These are phyloP conservation scores for Eucalyptus fibrosa DNA, from an alignment of 345 rosid species.

Conservation along the genomic window DNA sequence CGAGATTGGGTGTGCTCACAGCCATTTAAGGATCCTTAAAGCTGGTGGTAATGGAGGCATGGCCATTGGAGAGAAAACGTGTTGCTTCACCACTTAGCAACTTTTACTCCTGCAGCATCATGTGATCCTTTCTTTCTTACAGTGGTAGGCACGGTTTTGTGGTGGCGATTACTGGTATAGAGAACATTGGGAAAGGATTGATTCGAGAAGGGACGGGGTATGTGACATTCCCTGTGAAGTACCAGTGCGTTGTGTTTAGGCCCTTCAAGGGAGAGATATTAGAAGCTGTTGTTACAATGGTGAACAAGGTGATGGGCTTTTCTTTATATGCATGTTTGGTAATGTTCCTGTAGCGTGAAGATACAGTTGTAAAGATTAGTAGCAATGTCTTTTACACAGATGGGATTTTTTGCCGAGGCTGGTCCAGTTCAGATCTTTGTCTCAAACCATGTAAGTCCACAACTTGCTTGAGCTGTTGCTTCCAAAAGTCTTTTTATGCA, in stretches of 20 bases:
- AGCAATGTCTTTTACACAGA: constrained; percentile 17
- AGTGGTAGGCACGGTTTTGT: constrained; percentile 93
- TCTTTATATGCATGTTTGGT: neutral
- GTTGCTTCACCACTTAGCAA: neutral
- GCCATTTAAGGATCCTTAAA: neutral
- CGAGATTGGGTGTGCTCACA: neutral
- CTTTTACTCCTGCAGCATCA: neutral
- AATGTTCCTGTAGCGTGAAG: neutral
- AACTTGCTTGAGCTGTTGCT: neutral
- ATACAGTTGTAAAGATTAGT: neutral
- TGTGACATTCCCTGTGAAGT: constrained; percentile 78
- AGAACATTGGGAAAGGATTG: constrained; percentile 76
- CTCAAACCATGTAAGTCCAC: constrained; percentile 72
- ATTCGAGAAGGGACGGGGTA: constrained; percentile 87
- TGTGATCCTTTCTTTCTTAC: neutral
- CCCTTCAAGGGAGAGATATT: constrained; percentile 89
- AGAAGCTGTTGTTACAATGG: constrained; percentile 91
- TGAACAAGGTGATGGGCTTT: constrained; percentile 43
- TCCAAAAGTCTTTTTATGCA: neutral
- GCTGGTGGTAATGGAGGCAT: neutral
- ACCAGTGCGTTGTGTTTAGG: constrained; percentile 81
- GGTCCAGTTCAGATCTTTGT: constrained; percentile 98
- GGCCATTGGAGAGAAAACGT: neutral
- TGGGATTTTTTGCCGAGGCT: constrained; percentile 96
- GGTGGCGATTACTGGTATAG: constrained; percentile 80